Percentiles rank a stretch among this genome's conserved stretches.
These are phyloP conservation scores for Tylopilus sp. DNA, from an alignment of 768 basidiomycete species.

Conservation along the genomic window DNA sequence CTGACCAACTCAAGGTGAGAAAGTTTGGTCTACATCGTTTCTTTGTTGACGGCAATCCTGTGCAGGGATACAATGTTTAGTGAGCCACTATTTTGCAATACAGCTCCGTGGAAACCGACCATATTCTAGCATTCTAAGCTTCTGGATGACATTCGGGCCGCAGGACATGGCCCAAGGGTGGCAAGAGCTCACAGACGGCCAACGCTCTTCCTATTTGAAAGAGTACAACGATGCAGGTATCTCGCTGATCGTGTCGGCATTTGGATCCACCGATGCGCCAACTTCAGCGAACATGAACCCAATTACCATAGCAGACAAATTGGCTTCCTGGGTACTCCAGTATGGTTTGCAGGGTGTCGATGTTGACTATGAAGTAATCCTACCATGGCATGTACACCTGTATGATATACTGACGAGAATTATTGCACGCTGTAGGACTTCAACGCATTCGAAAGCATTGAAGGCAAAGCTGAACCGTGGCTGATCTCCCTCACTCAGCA, in stretches of 20 bases:
- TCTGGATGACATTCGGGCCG: constrained; percentile 38
- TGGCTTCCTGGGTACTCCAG: constrained; percentile 43
- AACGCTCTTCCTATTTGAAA: constrained; percentile 39
- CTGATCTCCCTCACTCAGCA: constrained; percentile 28
- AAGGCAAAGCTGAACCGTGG: constrained; percentile 25
- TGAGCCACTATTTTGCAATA: constrained; percentile 7
- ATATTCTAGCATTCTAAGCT: constrained; percentile 35
- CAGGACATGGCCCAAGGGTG: constrained; percentile 43
- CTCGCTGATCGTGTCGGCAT: constrained; percentile 51
- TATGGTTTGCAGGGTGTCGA: constrained; percentile 50
- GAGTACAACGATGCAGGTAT: constrained; percentile 53
- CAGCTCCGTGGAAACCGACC: not conserved
- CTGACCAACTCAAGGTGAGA: constrained; percentile 40
- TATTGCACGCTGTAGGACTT: constrained; percentile 21
- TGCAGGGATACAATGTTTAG: constrained; percentile 35
- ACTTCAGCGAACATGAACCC: constrained; percentile 39
- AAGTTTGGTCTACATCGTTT: not conserved
- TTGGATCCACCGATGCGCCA: constrained; percentile 39
- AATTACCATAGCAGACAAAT: constrained; percentile 33
- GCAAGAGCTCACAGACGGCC: constrained; percentile 33
- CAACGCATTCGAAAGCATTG: constrained; percentile 34
- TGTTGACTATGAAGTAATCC: constrained; percentile 46
- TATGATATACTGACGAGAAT: not conserved
- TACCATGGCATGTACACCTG: not conserved
- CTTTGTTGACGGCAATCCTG: not conserved